A percentile compares a stretch with the other conserved stretches of the same genome.
Evolutionary conservation across 441 rosid species (phyloP).

Genomic region (California macrophylla): DNA sequence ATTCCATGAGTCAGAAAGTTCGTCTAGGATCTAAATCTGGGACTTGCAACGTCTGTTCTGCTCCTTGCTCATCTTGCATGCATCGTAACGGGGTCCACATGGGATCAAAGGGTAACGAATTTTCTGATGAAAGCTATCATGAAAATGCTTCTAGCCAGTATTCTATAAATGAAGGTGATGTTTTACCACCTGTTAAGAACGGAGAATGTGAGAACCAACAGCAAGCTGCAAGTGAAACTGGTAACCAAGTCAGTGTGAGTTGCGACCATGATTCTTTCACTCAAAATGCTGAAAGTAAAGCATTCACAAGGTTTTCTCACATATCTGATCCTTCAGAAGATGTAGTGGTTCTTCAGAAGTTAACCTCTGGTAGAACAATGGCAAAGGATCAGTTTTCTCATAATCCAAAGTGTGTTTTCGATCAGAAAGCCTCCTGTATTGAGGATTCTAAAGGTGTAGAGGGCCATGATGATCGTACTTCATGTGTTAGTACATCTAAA

Average conservation of each 20-base stretch:
- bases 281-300: constrained; percentile 54
- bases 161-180: constrained; percentile 46
- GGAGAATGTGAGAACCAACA: constrained; percentile 30
- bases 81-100: constrained; percentile 44
- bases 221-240: constrained; percentile 51
- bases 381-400: constrained; percentile 26
- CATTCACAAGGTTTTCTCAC: constrained; percentile 33
- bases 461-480: constrained; percentile 48
- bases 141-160: constrained; percentile 42
- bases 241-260: constrained; percentile 42
- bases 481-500: constrained; percentile 36
- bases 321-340: constrained; percentile 33
- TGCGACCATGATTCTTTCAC: constrained; percentile 48
- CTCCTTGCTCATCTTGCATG: constrained; percentile 87
- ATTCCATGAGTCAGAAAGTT: constrained; percentile 43
- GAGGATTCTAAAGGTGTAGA: constrained; percentile 39
- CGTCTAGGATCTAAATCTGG: constrained; percentile 49
- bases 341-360: constrained; percentile 29
- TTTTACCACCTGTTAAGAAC: constrained; percentile 22
- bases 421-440: constrained; percentile 27
- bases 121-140: constrained; percentile 54
- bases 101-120: constrained; percentile 48
- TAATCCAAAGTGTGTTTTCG: constrained; percentile 22
- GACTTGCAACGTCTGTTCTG: constrained; percentile 69
- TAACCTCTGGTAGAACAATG: constrained; percentile 24